Evolutionary conservation across 1,284 basidiomycete species (phyloP).

Genomic region (Caloboletus firmus): DNA sequence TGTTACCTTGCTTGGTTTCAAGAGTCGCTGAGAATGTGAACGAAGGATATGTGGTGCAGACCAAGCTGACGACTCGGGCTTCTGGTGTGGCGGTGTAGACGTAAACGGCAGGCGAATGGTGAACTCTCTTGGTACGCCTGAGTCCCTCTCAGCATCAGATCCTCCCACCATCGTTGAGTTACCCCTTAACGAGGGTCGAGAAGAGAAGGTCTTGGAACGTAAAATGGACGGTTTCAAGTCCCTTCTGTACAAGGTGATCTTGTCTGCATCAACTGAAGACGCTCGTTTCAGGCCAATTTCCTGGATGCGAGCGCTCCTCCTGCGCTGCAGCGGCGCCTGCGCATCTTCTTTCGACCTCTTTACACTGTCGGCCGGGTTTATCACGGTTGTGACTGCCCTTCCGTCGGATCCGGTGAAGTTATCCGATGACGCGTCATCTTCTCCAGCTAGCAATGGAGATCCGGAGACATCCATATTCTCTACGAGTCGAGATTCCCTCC

Average conservation of each 20-base stretch:
- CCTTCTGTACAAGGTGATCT: background rate
- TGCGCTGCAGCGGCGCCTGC: slow-evolving; percentile 9
- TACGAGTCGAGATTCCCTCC: slow-evolving; percentile 21
- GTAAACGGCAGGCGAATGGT: slow-evolving; percentile 30
- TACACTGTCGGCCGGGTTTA: background rate
- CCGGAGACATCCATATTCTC: slow-evolving; percentile 32
- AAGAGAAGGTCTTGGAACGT: slow-evolving; percentile 8
- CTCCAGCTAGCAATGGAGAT: slow-evolving; percentile 24
- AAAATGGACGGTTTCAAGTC: slow-evolving; percentile 10
- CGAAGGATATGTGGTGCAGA: slow-evolving; percentile 34
- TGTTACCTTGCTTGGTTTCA: background rate
- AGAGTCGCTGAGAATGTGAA: slow-evolving; percentile 35
- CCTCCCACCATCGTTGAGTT: background rate
- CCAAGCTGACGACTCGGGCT: slow-evolving; percentile 1
- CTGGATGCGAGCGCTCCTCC: slow-evolving; percentile 31
- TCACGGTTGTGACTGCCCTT: background rate
- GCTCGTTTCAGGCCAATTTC: slow-evolving; percentile 18
- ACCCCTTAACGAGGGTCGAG: background rate
- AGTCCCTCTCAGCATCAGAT: background rate
- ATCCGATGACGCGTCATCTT: background rate
- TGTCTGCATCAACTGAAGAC: slow-evolving; percentile 3
- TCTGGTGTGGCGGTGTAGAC: slow-evolving; percentile 15
- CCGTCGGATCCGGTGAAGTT: background rate
- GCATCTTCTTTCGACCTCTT: background rate
- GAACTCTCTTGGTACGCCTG: slow-evolving; percentile 14